Evolutionary conservation across 257 asterid species (phyloP).

Genomic region (Nyctanthes arbortristis): DNA sequence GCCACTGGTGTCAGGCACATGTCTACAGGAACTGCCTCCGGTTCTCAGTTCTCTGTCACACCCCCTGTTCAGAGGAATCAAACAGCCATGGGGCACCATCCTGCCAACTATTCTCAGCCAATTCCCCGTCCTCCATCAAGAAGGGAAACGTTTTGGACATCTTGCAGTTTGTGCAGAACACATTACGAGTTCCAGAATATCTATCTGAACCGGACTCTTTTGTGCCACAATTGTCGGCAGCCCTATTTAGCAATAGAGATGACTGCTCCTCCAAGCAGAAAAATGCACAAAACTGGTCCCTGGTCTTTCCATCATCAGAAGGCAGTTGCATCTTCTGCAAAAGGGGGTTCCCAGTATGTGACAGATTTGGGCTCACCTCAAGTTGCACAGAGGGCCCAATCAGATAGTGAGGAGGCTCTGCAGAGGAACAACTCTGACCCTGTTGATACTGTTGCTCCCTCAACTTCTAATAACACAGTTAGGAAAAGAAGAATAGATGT

Average conservation of each 20-base stretch:
- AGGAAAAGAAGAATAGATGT: conserved; percentile 46
- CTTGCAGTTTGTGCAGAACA: conserved; percentile 45
- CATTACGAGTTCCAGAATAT: conserved; percentile 33
- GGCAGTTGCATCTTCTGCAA: conserved; percentile 16
- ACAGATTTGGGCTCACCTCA: conserved; percentile 22
- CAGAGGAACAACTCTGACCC: conserved; percentile 2
- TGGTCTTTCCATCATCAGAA: conserved; percentile 24
- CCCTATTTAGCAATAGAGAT: conserved; percentile 52
- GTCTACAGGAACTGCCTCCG: conserved; percentile 6
- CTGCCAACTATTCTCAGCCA: conserved; percentile 21
- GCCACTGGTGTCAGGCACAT: neutral
- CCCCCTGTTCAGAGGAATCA: neutral
- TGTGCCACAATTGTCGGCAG: conserved; percentile 44
- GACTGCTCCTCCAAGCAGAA: conserved; percentile 42
- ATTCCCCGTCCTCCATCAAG: conserved; percentile 26
- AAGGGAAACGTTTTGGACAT: conserved; percentile 58
- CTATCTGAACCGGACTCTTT: conserved; percentile 44
- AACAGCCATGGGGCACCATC: conserved; percentile 8
- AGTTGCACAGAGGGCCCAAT: conserved; percentile 20
- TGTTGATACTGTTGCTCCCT: conserved; percentile 23
- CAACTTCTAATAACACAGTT: conserved; percentile 33
- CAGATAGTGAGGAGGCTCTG: conserved; percentile 16
- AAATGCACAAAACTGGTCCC: neutral
- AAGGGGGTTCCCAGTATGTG: conserved; percentile 20
- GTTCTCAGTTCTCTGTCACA: conserved; percentile 3